A percentile compares a stretch with the other conserved stretches of the same genome.
Evolutionary conservation across 148 eudicot genomes (phyloP).

Genomic region (Spergularia bocconei): DNA sequence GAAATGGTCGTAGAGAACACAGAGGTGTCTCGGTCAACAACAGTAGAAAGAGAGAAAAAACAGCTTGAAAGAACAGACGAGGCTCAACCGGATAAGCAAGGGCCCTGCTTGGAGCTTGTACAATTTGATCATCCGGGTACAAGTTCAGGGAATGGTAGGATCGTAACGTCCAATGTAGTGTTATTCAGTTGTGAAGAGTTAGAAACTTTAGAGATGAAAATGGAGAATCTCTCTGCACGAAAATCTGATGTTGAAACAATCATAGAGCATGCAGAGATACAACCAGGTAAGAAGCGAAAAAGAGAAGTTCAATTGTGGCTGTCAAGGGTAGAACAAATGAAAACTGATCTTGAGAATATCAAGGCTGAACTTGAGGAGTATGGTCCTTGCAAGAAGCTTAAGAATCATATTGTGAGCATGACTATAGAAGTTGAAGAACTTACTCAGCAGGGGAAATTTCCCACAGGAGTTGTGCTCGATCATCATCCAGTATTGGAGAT

Average conservation of each 20-base stretch:
- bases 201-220: background rate
- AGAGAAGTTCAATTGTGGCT: conserved; percentile 8
- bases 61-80: no score
- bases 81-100: background rate
- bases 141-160: no score
- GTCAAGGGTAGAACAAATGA: background rate
- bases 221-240: conserved; percentile 5
- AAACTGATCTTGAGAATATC: background rate
- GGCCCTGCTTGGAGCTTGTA: no score
- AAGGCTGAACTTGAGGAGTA: background rate
- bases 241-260: background rate
- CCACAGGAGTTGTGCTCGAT: background rate
- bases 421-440: conserved; percentile 6
- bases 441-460: conserved; percentile 3
- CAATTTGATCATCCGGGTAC: no score
- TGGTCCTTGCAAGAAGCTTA: background rate
- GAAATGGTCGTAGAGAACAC: no score
- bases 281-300: conserved; percentile 10
- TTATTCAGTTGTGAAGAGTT: background rate
- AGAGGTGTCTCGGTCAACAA: no score
- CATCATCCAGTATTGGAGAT: background rate
- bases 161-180: no score
- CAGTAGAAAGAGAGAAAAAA: no score
- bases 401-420: background rate
- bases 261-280: conserved; percentile 13